Percentiles rank a stretch among this genome's conserved stretches.
These are phyloP conservation scores for Trametes pubescens DNA, from an alignment of 1,284 basidiomycete genomes.

Conservation along the genomic window DNA sequence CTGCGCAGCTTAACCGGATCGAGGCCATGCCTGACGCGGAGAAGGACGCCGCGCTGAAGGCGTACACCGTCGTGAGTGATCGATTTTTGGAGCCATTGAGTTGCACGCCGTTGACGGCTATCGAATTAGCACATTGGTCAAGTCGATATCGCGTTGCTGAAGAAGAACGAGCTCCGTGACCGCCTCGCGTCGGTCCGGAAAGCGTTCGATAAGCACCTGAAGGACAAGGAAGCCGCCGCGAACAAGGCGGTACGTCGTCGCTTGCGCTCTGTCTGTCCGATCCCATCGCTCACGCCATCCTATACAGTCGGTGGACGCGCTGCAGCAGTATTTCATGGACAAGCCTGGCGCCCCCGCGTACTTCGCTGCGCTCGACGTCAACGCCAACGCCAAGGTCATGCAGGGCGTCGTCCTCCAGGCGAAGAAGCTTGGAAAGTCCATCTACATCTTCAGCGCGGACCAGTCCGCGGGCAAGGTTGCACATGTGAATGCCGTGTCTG, in stretches of 20 bases:
- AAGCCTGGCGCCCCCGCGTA: slow-evolving; percentile 77
- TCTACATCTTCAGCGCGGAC: slow-evolving; percentile 91
- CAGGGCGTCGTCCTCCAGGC: slow-evolving; percentile 80
- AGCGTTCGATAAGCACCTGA: slow-evolving; percentile 85
- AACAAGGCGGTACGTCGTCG: slow-evolving; percentile 78
- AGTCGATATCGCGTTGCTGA: slow-evolving; percentile 87
- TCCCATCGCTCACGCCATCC: slow-evolving; percentile 6
- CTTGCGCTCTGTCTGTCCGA: neutral
- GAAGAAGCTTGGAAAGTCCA: slow-evolving; percentile 83
- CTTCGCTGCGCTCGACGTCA: slow-evolving; percentile 75
- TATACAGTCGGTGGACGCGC: slow-evolving; percentile 73
- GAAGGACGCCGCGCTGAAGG: slow-evolving; percentile 88
- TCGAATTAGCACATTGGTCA: slow-evolving; percentile 81
- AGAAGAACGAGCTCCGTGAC: slow-evolving; percentile 86
- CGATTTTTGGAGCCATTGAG: neutral
- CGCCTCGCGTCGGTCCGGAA: slow-evolving; percentile 78
- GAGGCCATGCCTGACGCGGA: slow-evolving; percentile 76
- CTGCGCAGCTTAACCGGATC: slow-evolving; percentile 71
- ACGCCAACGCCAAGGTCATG: slow-evolving; percentile 86
- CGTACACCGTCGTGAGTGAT: slow-evolving; percentile 76
- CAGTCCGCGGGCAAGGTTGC: slow-evolving; percentile 77
- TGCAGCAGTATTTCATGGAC: slow-evolving; percentile 79
- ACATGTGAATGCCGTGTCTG: slow-evolving; percentile 89
- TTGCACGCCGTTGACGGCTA: neutral
- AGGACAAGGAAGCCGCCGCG: slow-evolving; percentile 81